Evolutionary conservation across 1,284 basidiomycete genomes (phyloP), one percentile per base, ranked within the genome.

Genomic region (Athelia sp.): DNA sequence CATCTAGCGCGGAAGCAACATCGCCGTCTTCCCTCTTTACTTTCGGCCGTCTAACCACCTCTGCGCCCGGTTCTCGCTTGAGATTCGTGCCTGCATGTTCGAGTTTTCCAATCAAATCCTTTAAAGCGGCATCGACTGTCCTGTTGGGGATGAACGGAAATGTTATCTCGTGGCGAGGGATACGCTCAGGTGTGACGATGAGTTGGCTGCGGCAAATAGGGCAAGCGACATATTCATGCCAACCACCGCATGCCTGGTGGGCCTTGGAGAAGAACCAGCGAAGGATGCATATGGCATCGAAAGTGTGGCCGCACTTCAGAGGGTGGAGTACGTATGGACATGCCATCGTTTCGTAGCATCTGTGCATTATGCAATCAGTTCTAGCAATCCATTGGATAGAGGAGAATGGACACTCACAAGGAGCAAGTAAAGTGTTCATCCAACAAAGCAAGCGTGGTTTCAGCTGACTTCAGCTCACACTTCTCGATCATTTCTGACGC

Each of bases 261-360:
- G 84, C 64, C 44, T 76, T 74, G 51, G 81, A 78, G 66, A 85
- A 85, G 63, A 79, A 79, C 78, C 81, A 83, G 58, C 78, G 79
- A 19, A 85, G 60, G 51, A 82, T 78, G 61, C 82, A 85, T 29
- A 79, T 64, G 18, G 78, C 75, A 59, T 82, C 84, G 59, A 81
- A 86, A 1, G 81, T 74, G 56, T 86, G 83, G 2, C 84, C 84
- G 52, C 83, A 86, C 42, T 66, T 62, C 18, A 69, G 69, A 8
- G 81, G 73, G 46, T 70, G 74, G 43, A 86, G 64, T n/a, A 68
- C 66, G 56, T 80, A 81, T 11, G 84, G 84, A 51, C 73, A 73
- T 1, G 83, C 78, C 63, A 82, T 76, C 40, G 67, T 63, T 51
- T 69, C 70, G 58, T 72, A 75, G 54, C 75, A 76, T 52, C 74